phyloP scores from a whole-genome alignment of 2,329 filamentous ascomycete species.

The Epichloe amarillans region DNA sequence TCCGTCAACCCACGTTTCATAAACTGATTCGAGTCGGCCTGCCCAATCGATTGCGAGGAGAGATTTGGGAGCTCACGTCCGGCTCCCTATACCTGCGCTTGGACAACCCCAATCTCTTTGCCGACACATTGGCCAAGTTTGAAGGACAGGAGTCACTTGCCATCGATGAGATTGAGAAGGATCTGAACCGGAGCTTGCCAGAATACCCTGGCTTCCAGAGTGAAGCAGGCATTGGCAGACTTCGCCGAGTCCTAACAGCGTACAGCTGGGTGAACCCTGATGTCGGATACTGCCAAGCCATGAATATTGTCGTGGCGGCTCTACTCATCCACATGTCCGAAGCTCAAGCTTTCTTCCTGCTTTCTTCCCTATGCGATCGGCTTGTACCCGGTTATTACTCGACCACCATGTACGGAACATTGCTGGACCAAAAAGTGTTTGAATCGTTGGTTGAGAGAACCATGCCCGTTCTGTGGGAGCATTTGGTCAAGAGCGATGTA shows the following conservation, averaged over 20 bases:
- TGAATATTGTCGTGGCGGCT: slow-evolving; percentile 99
- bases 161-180: slow-evolving; percentile 98
- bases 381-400: slow-evolving; percentile 95
- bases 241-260: slow-evolving; percentile 83
- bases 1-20: slow-evolving; percentile 94
- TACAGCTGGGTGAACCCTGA: slow-evolving; percentile 96
- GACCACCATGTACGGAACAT: slow-evolving; percentile 96
- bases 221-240: slow-evolving; percentile 80
- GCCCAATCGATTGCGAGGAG: slow-evolving; percentile 81
- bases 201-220: slow-evolving; percentile 97
- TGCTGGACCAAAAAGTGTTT: slow-evolving; percentile 93
- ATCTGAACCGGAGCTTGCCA: slow-evolving; percentile 87
- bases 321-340: slow-evolving; percentile 98
- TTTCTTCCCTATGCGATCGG: slow-evolving; percentile 84
- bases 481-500: slow-evolving; percentile 91
- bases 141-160: slow-evolving; percentile 80
- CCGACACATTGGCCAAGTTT: slow-evolving; percentile 72
- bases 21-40: slow-evolving; percentile 92
- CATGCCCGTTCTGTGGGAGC: slow-evolving; percentile 97
- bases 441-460: slow-evolving; percentile 97
- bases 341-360: slow-evolving; percentile 83
- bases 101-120: slow-evolving; percentile 71
- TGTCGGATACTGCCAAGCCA: slow-evolving; percentile 96
- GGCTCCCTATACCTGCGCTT: slow-evolving; percentile 82
- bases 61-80: slow-evolving; percentile 91